Percentiles rank a stretch among this genome's conserved stretches.
Evolutionary conservation across 108 stramenopile species (phyloP).

Genomic region (Discostella stelligeroides): DNA sequence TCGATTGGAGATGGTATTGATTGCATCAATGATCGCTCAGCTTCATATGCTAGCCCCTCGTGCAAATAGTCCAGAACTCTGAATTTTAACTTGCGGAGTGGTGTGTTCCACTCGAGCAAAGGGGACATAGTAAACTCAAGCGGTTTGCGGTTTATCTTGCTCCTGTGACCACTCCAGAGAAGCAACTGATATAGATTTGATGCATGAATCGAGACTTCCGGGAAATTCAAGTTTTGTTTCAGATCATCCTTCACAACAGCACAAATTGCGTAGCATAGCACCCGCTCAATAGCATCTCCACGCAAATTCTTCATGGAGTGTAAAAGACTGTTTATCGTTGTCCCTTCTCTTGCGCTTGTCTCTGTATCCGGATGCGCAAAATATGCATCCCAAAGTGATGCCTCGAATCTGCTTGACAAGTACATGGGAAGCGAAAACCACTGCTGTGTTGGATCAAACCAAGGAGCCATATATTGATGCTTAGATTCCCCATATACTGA

Average conservation of each 20-base stretch:
- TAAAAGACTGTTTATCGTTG: slow-evolving; percentile 10
- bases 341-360: neutral
- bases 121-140: slow-evolving; percentile 13
- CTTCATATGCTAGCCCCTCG: slow-evolving; percentile 44
- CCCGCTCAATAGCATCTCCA: slow-evolving; percentile 13
- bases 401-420: slow-evolving; percentile 73
- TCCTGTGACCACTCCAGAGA: neutral
- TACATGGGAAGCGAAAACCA: slow-evolving; percentile 84
- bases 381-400: slow-evolving; percentile 69
- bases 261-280: slow-evolving; percentile 24
- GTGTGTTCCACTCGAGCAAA: slow-evolving; percentile 32
- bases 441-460: slow-evolving; percentile 69
- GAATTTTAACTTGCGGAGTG: slow-evolving; percentile 17
- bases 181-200: slow-evolving; percentile 16
- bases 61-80: slow-evolving; percentile 19
- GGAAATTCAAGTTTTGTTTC: neutral
- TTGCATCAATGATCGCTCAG: slow-evolving; percentile 43
- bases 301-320: slow-evolving; percentile 15
- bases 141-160: neutral
- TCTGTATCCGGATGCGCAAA: slow-evolving; percentile 13
- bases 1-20: slow-evolving; percentile 10
- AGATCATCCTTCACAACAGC: slow-evolving; percentile 16
- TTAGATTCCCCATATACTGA: slow-evolving; percentile 1
- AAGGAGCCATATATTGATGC: slow-evolving; percentile 38
- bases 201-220: neutral